Evolutionary conservation across 2,329 filamentous ascomycete species (phyloP).

Genomic region (Hypoxylon sp.): DNA sequence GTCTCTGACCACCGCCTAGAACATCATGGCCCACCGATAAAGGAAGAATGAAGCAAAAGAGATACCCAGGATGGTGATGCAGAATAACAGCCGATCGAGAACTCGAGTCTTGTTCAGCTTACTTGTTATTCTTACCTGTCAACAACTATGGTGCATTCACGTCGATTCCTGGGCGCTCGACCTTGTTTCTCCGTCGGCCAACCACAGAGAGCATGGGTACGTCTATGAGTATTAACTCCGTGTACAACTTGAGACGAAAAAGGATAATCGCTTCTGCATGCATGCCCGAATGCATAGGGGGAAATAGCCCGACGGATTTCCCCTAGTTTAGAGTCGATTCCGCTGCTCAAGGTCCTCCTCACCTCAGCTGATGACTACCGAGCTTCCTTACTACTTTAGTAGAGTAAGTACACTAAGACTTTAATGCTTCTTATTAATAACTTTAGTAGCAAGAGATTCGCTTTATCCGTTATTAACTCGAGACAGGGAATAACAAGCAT

Average conservation of each 20-base stretch:
- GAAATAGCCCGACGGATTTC: background rate
- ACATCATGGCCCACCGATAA: background rate
- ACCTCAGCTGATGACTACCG: background rate
- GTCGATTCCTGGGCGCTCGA: background rate
- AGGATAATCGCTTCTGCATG: background rate
- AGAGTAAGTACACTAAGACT: background rate
- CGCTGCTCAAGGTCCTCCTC: background rate
- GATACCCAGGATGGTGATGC: background rate
- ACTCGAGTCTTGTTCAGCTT: no score
- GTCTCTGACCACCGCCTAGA: conserved; percentile 1
- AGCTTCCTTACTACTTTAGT: background rate
- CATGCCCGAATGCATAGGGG: background rate
- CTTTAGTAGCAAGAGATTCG: background rate
- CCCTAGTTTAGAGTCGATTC: background rate
- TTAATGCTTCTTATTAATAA: background rate
- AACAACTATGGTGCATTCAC: background rate
- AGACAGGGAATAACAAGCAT: background rate
- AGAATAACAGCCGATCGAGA: background rate
- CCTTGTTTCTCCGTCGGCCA: background rate
- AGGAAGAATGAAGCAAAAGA: background rate
- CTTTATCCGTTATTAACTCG: background rate
- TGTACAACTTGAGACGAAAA: background rate
- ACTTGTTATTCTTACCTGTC: background rate
- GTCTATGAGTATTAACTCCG: background rate
- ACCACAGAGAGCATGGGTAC: background rate